Base-by-base conservation (phyloP, 2,329 filamentous ascomycete genomes). In the Curvularia sp. region DNA sequence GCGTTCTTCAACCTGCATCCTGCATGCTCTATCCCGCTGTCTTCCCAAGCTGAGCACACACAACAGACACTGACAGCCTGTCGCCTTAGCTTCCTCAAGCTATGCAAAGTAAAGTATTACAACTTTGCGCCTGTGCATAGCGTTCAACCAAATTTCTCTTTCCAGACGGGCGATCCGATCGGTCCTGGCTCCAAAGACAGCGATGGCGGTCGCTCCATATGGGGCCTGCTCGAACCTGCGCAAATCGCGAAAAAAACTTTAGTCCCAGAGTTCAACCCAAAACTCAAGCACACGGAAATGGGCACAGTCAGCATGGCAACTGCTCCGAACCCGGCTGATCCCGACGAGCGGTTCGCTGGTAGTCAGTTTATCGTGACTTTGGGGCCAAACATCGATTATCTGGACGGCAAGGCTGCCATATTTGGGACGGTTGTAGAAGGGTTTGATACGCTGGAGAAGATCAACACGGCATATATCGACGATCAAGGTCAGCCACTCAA, bases 271-370 rank as follows among this genome's bases (percentile, higher is more conserved):
- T 89, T 97, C 69, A 88, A 93, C 67, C 89, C 89, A 5, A 96
- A 94, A 75, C 81, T 96, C 68, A 97, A 95, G 77, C 95, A 99
- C 77, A 80, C 86, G 41, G 92, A 97, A 76, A 88, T 91, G 66
- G 94, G 94, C 54, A 97, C 92, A 13, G 93, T 99, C 61, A 97
- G 93, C 80, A 97, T 98, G 92, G 95, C 94, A n/a, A 97, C 94
- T 0, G 91, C 88, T 18, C 89, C 91, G 0, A 87, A 89, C 9
- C 81, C 88, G 4, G 84, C 85, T 15, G 90, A 97, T 71, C 89
- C 91, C 2, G 93, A 97, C 68, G 87, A 88, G 58, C 88, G 93
- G 31, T 81, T 97, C 44, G 93, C 93, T 0, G 93, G 86, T 6
- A 97, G 93, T 68, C 94, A 99, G 75, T 99, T 99, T 75, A 89